These are phyloP conservation scores for Tolypocladium paradoxum DNA, from an alignment of 2,329 filamentous ascomycete species.

Conservation along the genomic window DNA sequence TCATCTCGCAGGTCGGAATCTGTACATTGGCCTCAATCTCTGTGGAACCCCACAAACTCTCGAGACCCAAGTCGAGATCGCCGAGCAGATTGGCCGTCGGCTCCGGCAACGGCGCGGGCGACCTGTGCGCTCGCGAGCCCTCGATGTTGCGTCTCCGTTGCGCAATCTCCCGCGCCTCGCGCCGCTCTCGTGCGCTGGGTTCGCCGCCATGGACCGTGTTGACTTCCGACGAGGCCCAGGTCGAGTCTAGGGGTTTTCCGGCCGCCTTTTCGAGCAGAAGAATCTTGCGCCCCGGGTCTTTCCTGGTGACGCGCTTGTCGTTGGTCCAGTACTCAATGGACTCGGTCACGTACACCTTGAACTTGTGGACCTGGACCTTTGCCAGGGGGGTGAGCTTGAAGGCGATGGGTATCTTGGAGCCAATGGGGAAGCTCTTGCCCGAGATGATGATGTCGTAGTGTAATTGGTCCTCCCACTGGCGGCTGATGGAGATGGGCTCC, in stretches of 20 bases:
- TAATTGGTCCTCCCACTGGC: conserved; percentile 90
- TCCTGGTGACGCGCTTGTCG: conserved; percentile 72
- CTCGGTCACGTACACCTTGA: conserved; percentile 86
- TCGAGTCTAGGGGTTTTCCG: conserved; percentile 61
- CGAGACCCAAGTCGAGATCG: conserved; percentile 58
- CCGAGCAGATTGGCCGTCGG: conserved; percentile 65
- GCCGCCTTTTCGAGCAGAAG: conserved; percentile 81
- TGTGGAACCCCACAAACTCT: conserved; percentile 72
- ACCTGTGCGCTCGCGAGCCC: conserved; percentile 29
- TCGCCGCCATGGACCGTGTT: conserved; percentile 72
- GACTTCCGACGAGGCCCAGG: conserved; percentile 66
- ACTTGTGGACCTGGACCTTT: conserved; percentile 85
- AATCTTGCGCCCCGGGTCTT: conserved; percentile 76
- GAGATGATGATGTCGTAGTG: conserved; percentile 96
- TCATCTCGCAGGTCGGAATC: conserved; percentile 77
- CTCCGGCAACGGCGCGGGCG: conserved; percentile 34
- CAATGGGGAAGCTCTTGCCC: conserved; percentile 86
- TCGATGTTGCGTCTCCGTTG: conserved; percentile 42
- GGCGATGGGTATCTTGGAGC: conserved; percentile 78
- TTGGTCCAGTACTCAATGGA: conserved; percentile 85
- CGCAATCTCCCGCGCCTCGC: conserved; percentile 36
- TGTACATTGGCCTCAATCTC: conserved; percentile 94
- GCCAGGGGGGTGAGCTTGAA: conserved; percentile 89
- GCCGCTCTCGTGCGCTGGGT: conserved; percentile 40
- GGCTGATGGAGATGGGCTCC: conserved; percentile 85